Percentiles rank a stretch among this genome's conserved stretches.
Conservation (phyloP, 495 filamentous ascomycete genomes). For the Podospora conica region DNA sequence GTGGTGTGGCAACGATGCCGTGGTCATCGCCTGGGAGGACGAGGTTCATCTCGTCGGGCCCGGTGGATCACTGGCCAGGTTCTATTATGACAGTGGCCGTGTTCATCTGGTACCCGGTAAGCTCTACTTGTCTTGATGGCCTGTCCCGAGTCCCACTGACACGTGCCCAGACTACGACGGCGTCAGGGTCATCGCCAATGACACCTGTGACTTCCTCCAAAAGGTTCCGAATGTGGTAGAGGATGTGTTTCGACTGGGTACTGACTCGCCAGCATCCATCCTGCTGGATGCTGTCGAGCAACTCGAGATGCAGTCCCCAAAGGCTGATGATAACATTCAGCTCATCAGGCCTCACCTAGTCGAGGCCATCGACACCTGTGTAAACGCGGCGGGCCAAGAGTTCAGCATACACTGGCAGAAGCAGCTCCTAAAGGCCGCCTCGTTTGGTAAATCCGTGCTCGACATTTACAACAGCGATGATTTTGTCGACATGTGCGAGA, state of each 20-base stretch:
- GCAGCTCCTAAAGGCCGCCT: slow-evolving; percentile 86
- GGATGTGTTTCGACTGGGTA: slow-evolving; percentile 81
- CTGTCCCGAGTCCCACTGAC: slow-evolving; percentile 49
- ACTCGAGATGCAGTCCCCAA: slow-evolving; percentile 87
- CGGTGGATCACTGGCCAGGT: slow-evolving; percentile 69
- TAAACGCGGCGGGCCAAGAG: slow-evolving; percentile 86
- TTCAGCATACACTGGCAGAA: slow-evolving; percentile 91
- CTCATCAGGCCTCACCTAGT: slow-evolving; percentile 79
- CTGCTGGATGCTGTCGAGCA: slow-evolving; percentile 88
- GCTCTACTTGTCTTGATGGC: slow-evolving; percentile 35
- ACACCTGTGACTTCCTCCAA: slow-evolving; percentile 91
- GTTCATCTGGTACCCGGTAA: slow-evolving; percentile 84
- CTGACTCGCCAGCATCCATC: slow-evolving; percentile 73
- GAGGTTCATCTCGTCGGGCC: slow-evolving; percentile 94
- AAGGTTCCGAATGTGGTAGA: slow-evolving; percentile 85
- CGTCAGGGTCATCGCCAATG: slow-evolving; percentile 78
- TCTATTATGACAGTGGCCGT: slow-evolving; percentile 76
- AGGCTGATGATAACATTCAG: slow-evolving; percentile 95
- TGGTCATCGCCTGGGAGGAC: slow-evolving; percentile 94
- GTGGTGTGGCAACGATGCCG: slow-evolving; percentile 95
- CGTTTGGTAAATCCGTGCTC: slow-evolving; percentile 92
- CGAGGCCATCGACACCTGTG: slow-evolving; percentile 87
- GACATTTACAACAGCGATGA: slow-evolving; percentile 96
- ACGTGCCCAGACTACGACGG: slow-evolving; percentile 73
- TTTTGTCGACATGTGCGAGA: slow-evolving; percentile 98